Base-by-base conservation (phyloP, 495 filamentous ascomycete species). In the Hypoxylon trugodes region DNA sequence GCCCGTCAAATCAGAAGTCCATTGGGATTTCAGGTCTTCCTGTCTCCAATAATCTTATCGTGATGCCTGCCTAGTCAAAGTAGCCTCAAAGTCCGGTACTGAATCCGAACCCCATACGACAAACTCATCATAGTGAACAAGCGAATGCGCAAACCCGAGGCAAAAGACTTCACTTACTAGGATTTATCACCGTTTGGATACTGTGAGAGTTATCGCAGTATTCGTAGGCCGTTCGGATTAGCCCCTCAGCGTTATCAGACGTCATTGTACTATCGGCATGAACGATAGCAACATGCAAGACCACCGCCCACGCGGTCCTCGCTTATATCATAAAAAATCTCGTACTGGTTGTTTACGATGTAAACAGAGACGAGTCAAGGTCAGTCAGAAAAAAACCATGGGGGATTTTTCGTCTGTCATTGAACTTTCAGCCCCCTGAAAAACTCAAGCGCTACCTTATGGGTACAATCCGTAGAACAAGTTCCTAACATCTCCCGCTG, bases 351-450 rank as follows among this genome's bases (percentile, higher is more conserved):
- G 72, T 64, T 48, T 72, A 46, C 67, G 72, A 37, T 74, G 72
- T 59, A 74, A 74, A 38, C 69, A 72, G 49, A 67, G 72, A 50
- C 69, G 72, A 54, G 72, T 74, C 52, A 74, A 74, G 72, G 72
- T 74, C 38, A 65, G 61, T 66, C 21, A 36, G n/a, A n/a, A 50
- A 25, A 15, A 16, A 28, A 38, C 45, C 33, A 22, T 4, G 26
- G 16, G 28, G 19, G 12, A n/a, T n/a, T 10, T 56, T 28, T 33
- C 32, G 26, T 48, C 45, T 24, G n/a, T n/a, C n/a, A 22, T 33
- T 22, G 10, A 50, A 8, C 43, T 37, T 28, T 40, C 25, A 45
- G 43, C 26, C 25, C 13, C 19, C 38, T 19, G n/a, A n/a, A n/a
- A 45, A 40, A 19, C 28, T 41, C 32, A 10, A 37, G 32, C 48